Evolutionary conservation across 192 early-diverging fungal species (phyloP).

Genomic region (Podochytrium sp.): DNA sequence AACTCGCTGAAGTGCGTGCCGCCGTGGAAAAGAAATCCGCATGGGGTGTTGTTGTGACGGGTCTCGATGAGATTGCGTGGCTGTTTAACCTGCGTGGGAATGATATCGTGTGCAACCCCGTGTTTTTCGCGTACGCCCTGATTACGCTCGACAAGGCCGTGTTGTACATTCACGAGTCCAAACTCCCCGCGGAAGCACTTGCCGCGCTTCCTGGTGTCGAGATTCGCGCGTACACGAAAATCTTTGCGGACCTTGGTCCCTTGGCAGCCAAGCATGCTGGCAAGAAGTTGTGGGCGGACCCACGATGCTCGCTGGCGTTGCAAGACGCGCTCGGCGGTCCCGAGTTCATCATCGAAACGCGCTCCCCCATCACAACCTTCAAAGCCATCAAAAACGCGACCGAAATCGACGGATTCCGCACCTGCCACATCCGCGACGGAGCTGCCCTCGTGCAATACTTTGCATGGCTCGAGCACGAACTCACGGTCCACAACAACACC

Average conservation of each 20-base stretch:
- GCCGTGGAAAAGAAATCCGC: constrained; percentile 64
- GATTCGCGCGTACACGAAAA: constrained; percentile 71
- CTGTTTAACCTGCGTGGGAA: constrained; percentile 95
- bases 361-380: constrained; percentile 74
- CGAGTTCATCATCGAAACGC: constrained; percentile 53
- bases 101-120: constrained; percentile 95
- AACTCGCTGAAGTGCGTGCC: constrained; percentile 73
- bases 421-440: constrained; percentile 88
- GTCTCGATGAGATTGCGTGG: constrained; percentile 96
- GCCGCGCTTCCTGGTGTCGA: constrained; percentile 67
- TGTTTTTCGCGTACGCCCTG: constrained; percentile 92
- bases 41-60: constrained; percentile 82
- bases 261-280: constrained; percentile 15
- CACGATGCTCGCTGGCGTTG: constrained; percentile 74
- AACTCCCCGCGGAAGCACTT: constrained; percentile 64
- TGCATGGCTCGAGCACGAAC: constrained; percentile 93
- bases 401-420: constrained; percentile 91
- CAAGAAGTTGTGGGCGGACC: constrained; percentile 65
- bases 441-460: constrained; percentile 81
- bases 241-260: constrained; percentile 75
- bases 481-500: constrained; percentile 64
- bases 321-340: constrained; percentile 70
- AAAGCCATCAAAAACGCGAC: constrained; percentile 94
- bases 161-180: constrained; percentile 79
- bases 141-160: constrained; percentile 70